A percentile compares a stretch with the other conserved stretches of the same genome.
These are phyloP conservation scores for Exophiala xenobiotica DNA, from an alignment of 2,329 filamentous ascomycete species.

Conservation along the genomic window DNA sequence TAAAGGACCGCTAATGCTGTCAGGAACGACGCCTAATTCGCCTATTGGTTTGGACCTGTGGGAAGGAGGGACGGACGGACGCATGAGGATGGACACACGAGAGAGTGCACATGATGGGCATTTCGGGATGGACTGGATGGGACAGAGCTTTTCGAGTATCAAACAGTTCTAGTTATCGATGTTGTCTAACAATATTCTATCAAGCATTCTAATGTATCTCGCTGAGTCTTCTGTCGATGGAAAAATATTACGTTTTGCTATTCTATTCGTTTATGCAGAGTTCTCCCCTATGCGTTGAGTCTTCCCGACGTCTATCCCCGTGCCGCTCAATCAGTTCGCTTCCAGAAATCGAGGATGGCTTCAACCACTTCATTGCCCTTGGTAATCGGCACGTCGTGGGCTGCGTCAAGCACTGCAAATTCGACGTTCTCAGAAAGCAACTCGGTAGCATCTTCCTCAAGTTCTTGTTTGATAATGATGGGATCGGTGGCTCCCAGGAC, in stretches of 20 bases:
- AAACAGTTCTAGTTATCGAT: too few relatives aligned
- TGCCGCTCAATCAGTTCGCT: conserved; percentile 15
- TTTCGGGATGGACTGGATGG: too few relatives aligned
- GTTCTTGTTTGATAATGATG: conserved; percentile 65
- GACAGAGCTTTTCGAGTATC: too few relatives aligned
- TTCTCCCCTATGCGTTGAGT: background rate
- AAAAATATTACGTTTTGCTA: background rate
- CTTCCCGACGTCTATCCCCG: background rate
- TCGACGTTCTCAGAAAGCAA: conserved; percentile 61
- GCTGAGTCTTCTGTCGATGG: too few relatives aligned
- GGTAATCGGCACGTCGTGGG: conserved; percentile 69
- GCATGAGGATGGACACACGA: background rate
- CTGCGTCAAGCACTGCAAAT: conserved; percentile 59
- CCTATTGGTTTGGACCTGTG: background rate
- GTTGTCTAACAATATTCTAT: too few relatives aligned
- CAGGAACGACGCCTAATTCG: background rate
- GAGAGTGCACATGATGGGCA: background rate
- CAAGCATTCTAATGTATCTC: too few relatives aligned
- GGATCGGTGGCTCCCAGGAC: conserved; percentile 66
- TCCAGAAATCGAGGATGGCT: conserved; percentile 49
- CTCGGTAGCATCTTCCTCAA: conserved; percentile 59
- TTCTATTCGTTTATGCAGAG: background rate
- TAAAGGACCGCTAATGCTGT: background rate
- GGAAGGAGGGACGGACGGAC: background rate
- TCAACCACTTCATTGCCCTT: conserved; percentile 59